Base-by-base conservation (phyloP, 2,329 filamentous ascomycete species). In the Byssothecium circinans region DNA sequence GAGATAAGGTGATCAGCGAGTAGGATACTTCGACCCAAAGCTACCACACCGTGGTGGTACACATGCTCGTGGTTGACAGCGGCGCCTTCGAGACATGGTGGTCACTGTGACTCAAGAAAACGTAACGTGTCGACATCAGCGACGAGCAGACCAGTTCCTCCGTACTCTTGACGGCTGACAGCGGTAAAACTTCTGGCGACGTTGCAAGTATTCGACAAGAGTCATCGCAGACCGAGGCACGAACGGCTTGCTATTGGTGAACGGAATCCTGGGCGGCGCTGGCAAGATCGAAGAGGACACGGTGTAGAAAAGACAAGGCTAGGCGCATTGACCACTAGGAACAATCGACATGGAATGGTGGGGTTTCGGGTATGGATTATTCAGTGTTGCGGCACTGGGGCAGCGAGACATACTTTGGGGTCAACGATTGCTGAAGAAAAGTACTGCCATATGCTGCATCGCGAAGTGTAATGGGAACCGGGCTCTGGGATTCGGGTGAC, bases 311-410 rank as follows among this genome's bases (percentile, higher is more conserved):
- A 15, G 17, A 37, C 35, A 40, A n/a, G 41, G 36, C n/a, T 32
- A 8, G 19, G 43, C 53, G 54, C 47, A 50, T 45, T 15, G 39
- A 42, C 39, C n/a, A 37, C 41, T n/a, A 18, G n/a, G 38, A 48
- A 50, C 10, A 25, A 25, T 25, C 23, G 23, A 25, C 10, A 25
- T 5, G 10, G 5, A 10, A 25, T 25, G 23, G 23, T 25, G 23
- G 23, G 23, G 23, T 25, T 5, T 10, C 5, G 23, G 5, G 23
- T 25, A 25, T 25, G 5, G 23, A 6, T 10, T 25, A 10, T 25
- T 10, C 23, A 10, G 10, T 6, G 23, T 25, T 6, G 5, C 23
- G 5, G 10, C n/a, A 25, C 10, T 25, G 10, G 23, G 5, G 23
- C 23, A 25, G 23, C 6, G 23, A 25, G 23, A 10, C 23, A 25